Evolutionary conservation across 768 basidiomycete species (phyloP).

Genomic region (Astraeus odoratus): DNA sequence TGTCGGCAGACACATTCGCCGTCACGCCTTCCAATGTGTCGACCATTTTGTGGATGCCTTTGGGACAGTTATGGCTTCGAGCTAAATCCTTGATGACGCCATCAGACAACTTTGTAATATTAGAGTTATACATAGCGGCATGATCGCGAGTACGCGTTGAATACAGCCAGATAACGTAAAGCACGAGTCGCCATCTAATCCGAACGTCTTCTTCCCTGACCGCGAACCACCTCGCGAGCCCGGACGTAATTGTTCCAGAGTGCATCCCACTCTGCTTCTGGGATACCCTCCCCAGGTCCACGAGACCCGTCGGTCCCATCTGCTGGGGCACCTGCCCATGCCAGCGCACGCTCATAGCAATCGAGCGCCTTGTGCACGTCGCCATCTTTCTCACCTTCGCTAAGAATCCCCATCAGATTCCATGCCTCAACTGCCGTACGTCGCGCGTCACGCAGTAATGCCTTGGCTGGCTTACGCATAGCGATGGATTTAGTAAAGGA

Average conservation of each 20-base stretch:
- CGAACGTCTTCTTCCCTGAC: conserved; percentile 2
- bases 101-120: too few species aligned
- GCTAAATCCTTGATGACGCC: too few species aligned
- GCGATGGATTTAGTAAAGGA: conserved; percentile 40
- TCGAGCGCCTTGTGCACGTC: conserved; percentile 39
- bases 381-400: conserved; percentile 34
- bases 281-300: conserved; percentile 43
- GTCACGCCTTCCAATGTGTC: too few species aligned
- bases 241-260: conserved; percentile 58
- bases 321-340: conserved; percentile 51
- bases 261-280: conserved; percentile 55
- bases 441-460: conserved; percentile 61
- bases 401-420: conserved; percentile 63
- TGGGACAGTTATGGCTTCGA: not conserved
- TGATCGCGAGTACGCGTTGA: too few species aligned
- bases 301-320: conserved; percentile 30
- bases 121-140: too few species aligned
- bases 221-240: conserved; percentile 26
- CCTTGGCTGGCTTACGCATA: conserved; percentile 48
- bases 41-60: not conserved
- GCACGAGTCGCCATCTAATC: not conserved
- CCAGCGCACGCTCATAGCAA: conserved; percentile 64
- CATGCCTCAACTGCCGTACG: conserved; percentile 69
- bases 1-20: too few species aligned
- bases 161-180: too few species aligned